These are phyloP conservation scores for Thymus quinquecostatus DNA, from an alignment of 257 asterid species.

Conservation along the genomic window DNA sequence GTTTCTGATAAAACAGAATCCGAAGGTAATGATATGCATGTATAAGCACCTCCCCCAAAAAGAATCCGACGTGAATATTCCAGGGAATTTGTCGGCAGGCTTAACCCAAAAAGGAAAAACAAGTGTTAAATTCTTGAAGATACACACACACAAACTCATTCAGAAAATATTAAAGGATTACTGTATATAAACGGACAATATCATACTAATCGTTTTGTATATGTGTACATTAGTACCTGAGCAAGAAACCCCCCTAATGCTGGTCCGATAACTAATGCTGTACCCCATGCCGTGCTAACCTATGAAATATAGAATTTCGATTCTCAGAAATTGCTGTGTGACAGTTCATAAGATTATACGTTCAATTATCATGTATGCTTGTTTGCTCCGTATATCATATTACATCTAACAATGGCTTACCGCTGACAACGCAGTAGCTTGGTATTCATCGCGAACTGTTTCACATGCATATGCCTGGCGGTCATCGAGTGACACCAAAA, in stretches of 20 bases:
- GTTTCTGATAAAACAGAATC: not conserved
- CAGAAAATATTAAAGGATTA: no score
- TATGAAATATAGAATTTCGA: conserved; percentile 27
- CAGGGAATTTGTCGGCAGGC: conserved; percentile 87
- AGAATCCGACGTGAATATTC: conserved; percentile 57
- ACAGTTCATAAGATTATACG: not conserved
- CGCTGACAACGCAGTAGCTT: conserved; percentile 66
- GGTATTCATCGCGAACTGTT: conserved; percentile 73
- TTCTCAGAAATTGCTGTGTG: conserved; percentile 15
- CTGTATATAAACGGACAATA: no score
- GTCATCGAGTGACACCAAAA: conserved; percentile 22
- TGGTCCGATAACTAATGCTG: conserved; percentile 84
- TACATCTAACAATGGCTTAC: conserved; percentile 46
- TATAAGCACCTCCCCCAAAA: conserved; percentile 59
- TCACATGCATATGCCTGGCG: conserved; percentile 96
- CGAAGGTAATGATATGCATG: not conserved
- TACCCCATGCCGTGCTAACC: conserved; percentile 92
- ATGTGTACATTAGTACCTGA: no score
- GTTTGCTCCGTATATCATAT: no score
- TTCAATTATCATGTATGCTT: no score
- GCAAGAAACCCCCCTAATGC: conserved; percentile 91
- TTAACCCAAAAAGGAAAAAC: conserved; percentile 26
- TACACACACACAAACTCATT: not conserved
- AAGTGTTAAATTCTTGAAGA: conserved; percentile 19
- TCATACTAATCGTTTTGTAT: no score